phyloP scores from a whole-genome alignment of 208 protist species.

The Crithidia mellificae region DNA sequence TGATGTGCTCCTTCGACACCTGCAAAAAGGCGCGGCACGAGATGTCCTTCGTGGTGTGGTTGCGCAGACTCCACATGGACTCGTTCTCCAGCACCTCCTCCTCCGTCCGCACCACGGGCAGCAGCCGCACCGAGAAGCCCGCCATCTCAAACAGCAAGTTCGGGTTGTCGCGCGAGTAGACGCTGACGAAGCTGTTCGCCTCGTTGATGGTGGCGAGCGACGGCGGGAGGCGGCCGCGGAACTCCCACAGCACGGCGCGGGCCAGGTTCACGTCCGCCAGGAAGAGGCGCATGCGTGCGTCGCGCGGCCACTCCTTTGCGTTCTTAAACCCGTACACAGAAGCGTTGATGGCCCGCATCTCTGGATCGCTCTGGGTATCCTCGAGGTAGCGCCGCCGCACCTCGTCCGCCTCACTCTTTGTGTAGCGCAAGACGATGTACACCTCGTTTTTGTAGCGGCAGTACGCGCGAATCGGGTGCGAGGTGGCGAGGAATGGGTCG shows the following conservation, averaged over 20 bases:
- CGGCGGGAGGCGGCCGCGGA: constrained; percentile 98
- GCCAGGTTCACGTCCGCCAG: constrained; percentile 99
- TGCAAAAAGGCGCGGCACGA: constrained; percentile 99
- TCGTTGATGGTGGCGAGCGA: constrained; percentile 97
- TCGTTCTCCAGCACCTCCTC: constrained; percentile 95
- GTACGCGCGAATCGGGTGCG: constrained; percentile 99
- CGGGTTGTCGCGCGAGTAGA: constrained; percentile 99
- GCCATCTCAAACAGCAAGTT: constrained; percentile 99
- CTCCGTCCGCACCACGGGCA: constrained; percentile 89
- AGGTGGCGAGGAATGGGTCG: constrained; percentile 93
- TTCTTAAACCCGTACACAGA: constrained; percentile 99
- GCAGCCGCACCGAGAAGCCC: constrained; percentile 98
- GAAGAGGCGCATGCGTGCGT: constrained; percentile 99
- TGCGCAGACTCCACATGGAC: constrained; percentile 99
- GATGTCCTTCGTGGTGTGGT: constrained; percentile 98
- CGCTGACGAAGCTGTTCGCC: constrained; percentile 98
- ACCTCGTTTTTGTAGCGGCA: constrained; percentile 98
- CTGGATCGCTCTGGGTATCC: constrained; percentile 98
- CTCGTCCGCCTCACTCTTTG: constrained; percentile 97
- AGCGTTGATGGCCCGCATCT: constrained; percentile 94
- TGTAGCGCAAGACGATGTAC: constrained; percentile 98
- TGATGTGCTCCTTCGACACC: constrained; percentile 95
- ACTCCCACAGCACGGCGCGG: constrained; percentile 99
- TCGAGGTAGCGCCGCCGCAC: constrained; percentile 99
- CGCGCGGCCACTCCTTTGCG: constrained; percentile 99